A percentile compares a stretch with the other conserved stretches of the same genome.
Evolutionary conservation across 345 rosid genomes (phyloP).

Genomic region (Arabidopsis suecica): DNA sequence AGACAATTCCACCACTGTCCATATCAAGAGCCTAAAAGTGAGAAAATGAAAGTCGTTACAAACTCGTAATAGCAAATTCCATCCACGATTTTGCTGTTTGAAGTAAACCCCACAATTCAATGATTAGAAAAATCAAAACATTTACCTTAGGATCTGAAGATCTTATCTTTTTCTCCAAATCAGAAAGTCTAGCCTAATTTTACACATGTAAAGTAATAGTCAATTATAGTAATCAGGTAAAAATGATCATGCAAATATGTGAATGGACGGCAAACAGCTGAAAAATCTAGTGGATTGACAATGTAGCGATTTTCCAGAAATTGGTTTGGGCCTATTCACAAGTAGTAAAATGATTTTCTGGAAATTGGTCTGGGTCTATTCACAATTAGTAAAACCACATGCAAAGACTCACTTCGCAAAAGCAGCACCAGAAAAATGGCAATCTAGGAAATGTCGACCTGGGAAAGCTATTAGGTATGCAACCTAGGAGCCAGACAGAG

Average conservation of each 20-base stretch:
- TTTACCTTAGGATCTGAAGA: slow-evolving; percentile 72
- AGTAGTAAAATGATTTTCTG: neutral
- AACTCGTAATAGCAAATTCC: slow-evolving; percentile 20
- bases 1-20: slow-evolving; percentile 46
- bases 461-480: slow-evolving; percentile 10
- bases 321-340: slow-evolving; percentile 13
- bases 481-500: slow-evolving; percentile 13
- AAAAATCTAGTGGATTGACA: slow-evolving; percentile 25
- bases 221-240: slow-evolving; percentile 25
- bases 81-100: slow-evolving; percentile 27
- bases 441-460: slow-evolving; percentile 2
- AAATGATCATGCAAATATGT: slow-evolving; percentile 10
- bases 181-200: slow-evolving; percentile 73
- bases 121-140: slow-evolving; percentile 6
- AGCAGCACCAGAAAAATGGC: slow-evolving; percentile 21
- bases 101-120: slow-evolving; percentile 27
- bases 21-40: slow-evolving; percentile 53
- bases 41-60: slow-evolving; percentile 25
- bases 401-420: slow-evolving; percentile 23
- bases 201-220: slow-evolving; percentile 26
- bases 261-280: slow-evolving; percentile 16
- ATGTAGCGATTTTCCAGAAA: neutral
- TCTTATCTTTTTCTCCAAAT: slow-evolving; percentile 67
- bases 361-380: slow-evolving; percentile 1
- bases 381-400: slow-evolving; percentile 19